Percentiles rank a stretch among this genome's conserved stretches.
Conservation (phyloP, 208 protist species). For the Acanthamoeba royreba region DNA sequence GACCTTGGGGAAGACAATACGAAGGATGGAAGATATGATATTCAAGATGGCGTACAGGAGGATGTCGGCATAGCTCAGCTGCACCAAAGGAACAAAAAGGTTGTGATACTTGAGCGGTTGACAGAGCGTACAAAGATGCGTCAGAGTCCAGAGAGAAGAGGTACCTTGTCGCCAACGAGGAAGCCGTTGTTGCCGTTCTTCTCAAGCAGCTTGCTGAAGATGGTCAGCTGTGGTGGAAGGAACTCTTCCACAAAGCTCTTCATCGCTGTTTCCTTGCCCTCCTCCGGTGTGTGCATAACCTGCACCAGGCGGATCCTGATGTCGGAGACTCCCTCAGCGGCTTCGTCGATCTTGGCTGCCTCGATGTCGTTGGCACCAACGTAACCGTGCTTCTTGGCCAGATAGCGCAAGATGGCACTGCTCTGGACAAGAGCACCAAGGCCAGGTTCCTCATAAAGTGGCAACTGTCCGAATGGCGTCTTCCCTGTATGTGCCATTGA, state of each 20-base stretch:
- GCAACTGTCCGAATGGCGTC: background rate
- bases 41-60: background rate
- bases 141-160: too few species aligned
- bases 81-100: too few species aligned
- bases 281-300: background rate
- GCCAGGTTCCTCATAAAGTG: slow-evolving; percentile 11
- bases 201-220: background rate
- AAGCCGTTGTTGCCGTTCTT: slow-evolving; percentile 39
- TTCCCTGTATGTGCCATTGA: too few species aligned
- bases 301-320: background rate
- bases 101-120: too few species aligned
- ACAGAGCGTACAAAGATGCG: too few species aligned
- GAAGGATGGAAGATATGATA: too few species aligned
- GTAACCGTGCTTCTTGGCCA: slow-evolving; percentile 42
- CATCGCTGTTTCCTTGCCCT: background rate
- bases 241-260: background rate
- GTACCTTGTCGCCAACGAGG: slow-evolving; percentile 19
- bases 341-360: background rate
- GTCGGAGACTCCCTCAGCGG: background rate
- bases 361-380: background rate
- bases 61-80: background rate
- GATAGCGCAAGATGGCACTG: background rate
- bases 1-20: background rate
- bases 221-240: background rate
- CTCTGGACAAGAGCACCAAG: background rate